Conservation (phyloP, 305 asterid species). For the Solanum aculeatissimum region DNA sequence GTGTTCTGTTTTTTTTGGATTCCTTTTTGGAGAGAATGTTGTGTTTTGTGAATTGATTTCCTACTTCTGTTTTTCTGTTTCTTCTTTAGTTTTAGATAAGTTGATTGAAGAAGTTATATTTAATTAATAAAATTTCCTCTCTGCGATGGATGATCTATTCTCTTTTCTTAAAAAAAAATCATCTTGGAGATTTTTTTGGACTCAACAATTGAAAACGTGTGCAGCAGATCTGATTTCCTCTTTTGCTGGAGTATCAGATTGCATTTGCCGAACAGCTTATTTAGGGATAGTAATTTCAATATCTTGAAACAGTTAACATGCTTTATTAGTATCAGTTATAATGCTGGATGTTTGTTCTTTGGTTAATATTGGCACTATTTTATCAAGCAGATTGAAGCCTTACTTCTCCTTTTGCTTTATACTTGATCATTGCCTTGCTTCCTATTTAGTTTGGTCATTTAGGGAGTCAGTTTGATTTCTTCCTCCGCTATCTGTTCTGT, state of each 20-base stretch:
- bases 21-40: background rate
- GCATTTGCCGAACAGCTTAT: background rate
- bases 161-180: too few species aligned
- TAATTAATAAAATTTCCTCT: too few species aligned
- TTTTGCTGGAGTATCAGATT: background rate
- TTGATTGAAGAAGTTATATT: too few species aligned
- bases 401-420: background rate
- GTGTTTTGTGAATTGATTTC: background rate
- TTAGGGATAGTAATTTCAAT: background rate
- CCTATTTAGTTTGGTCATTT: background rate
- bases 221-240: background rate
- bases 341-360: background rate
- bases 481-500: background rate
- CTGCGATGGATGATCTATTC: too few species aligned
- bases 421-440: background rate
- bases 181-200: background rate
- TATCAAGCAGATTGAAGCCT: background rate
- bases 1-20: background rate
- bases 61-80: background rate
- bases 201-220: background rate
- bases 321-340: background rate
- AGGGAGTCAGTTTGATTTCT: background rate
- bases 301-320: background rate
- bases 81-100: background rate
- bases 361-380: background rate